Percentiles rank a stretch among this genome's conserved stretches.
These are phyloP conservation scores for Elongisporangium undulatum DNA, from an alignment of 352 stramenopile genomes.

Conservation along the genomic window DNA sequence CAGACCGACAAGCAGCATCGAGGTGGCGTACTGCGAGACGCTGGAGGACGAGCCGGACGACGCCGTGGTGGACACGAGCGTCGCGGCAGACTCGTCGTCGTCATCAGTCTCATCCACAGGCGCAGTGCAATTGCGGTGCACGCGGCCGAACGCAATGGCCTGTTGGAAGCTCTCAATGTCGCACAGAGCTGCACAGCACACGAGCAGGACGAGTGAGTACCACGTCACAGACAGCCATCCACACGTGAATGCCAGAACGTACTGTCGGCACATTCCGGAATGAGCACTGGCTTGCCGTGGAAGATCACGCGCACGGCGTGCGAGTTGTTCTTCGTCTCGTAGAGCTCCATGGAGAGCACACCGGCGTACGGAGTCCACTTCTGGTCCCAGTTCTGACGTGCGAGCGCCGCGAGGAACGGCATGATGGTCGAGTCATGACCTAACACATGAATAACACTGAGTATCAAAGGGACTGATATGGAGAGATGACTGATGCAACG, in stretches of 20 bases:
- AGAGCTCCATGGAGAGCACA: conserved; percentile 71
- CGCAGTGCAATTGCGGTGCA: conserved; percentile 35
- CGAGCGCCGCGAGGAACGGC: conserved; percentile 68
- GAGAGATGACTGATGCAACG: not conserved
- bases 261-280: conserved; percentile 78
- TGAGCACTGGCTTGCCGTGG: conserved; percentile 59
- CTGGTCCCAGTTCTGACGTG: conserved; percentile 73
- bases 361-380: conserved; percentile 83
- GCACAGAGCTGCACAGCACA: conserved; percentile 34
- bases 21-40: not conserved
- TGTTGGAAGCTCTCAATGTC: conserved; percentile 56
- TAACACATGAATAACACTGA: conserved; percentile 11
- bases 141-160: conserved; percentile 55
- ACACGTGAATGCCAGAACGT: conserved; percentile 12
- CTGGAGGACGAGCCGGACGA: not conserved
- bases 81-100: not conserved
- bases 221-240: not conserved
- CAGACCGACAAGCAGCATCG: not conserved
- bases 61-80: not conserved
- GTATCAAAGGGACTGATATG: not conserved
- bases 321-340: conserved; percentile 62
- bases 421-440: conserved; percentile 85
- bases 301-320: conserved; percentile 68
- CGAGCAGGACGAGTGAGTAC: conserved; percentile 6
- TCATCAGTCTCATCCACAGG: not conserved